Evolutionary conservation across 2,329 filamentous ascomycete species (phyloP), one percentile per base, ranked within the genome.

Genomic region (Lasiodiplodia sp.): DNA sequence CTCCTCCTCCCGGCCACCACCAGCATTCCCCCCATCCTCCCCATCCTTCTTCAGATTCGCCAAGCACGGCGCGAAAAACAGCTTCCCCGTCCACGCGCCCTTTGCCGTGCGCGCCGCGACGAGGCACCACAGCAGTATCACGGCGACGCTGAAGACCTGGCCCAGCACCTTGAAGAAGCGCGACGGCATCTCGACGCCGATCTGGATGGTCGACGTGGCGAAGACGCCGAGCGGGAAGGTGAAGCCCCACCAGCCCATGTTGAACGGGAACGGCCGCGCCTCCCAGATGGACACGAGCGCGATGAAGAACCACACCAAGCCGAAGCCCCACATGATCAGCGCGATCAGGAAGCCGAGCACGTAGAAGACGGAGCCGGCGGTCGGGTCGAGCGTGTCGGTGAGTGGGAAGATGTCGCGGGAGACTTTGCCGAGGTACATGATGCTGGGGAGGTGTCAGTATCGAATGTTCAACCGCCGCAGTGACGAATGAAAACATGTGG

Each of bases 211-310:
- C 28, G 73, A 79, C 4, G 81, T 75, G 0, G 85, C 80, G 72
- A 84, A 87, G 1, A 86, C 85, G 16, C 86, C 86, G 6, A 86
- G 71, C 0, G 85, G 86, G 70, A 87, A 87, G 0, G 82, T 85
- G 69, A 87, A 86, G 3, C 84, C 83, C 85, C 84, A 87, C 85
- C 85, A 86, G n/a, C 86, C 86, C 75, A 87, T 84, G 73, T 88
- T 87, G 74, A 87, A 87, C 0, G 85, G 83, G 69, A 87, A 85
- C 57, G 70, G 69, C 62, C 70, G 71, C 52, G 71, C 72, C 55
- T 76, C 72, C 21, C 73, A 72, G 68, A 85, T 79, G 62, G 78
- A 80, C 14, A 81, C 79, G 0, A 85, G 69, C 0, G 84, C 85
- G 72, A 83, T 82, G 68, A 83, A 80, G 31, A 86, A 76, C 85